These are phyloP conservation scores for Xerocomus alliaceus DNA, from an alignment of 1,284 basidiomycete genomes.

Conservation along the genomic window DNA sequence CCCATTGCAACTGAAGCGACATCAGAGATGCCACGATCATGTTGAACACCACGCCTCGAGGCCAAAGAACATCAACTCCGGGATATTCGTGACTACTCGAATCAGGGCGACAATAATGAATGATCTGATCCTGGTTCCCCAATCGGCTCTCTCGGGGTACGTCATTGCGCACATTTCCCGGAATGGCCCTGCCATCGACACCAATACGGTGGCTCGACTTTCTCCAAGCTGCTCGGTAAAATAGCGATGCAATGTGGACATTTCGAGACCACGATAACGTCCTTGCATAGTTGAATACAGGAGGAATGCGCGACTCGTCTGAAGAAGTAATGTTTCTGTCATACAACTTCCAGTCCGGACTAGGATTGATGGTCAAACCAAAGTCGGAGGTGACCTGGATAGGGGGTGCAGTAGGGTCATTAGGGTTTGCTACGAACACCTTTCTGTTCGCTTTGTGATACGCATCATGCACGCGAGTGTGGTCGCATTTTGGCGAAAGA, in stretches of 20 bases:
- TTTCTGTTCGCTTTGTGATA: slow-evolving; percentile 41
- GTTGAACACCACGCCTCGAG: slow-evolving; percentile 38
- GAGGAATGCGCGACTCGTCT: slow-evolving; percentile 33
- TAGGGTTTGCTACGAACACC: slow-evolving; percentile 1
- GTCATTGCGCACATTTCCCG: neutral
- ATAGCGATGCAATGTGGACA: slow-evolving; percentile 24
- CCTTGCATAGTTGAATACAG: slow-evolving; percentile 43
- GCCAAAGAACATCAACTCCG: slow-evolving; percentile 28
- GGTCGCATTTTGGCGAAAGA: slow-evolving; percentile 50
- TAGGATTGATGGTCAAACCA: slow-evolving; percentile 29
- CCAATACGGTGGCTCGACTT: slow-evolving; percentile 10
- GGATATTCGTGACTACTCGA: slow-evolving; percentile 8
- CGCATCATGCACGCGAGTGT: slow-evolving; percentile 40
- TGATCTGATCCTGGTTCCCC: slow-evolving; percentile 37
- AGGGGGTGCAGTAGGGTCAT: slow-evolving; percentile 3
- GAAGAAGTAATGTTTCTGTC: slow-evolving; percentile 14
- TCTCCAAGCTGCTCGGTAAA: slow-evolving; percentile 33
- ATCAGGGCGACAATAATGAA: slow-evolving; percentile 31
- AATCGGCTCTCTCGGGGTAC: slow-evolving; percentile 23
- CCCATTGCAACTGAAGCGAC: slow-evolving; percentile 48
- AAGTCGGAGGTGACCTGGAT: slow-evolving; percentile 14
- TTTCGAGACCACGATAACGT: slow-evolving; percentile 33
- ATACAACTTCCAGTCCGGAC: slow-evolving; percentile 4
- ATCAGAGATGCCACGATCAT: slow-evolving; percentile 44
- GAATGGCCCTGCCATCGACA: neutral